Conservation (phyloP, 805 yeast species). For the Kazachstania martiniae region DNA sequence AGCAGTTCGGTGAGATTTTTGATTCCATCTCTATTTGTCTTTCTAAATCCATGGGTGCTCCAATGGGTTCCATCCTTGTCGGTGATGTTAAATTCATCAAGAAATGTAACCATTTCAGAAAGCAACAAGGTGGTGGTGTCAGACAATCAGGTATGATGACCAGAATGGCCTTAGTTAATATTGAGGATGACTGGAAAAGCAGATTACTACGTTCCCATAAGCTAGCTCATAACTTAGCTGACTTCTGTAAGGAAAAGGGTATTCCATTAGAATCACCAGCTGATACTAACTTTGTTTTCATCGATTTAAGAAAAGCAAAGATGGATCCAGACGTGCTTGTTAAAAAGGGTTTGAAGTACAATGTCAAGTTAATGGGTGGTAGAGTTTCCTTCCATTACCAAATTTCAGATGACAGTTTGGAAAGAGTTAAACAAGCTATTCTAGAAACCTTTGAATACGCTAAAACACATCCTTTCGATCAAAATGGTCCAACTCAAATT, state of each 20-base stretch:
- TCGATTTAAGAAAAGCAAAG: constrained; percentile 44
- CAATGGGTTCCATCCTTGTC: constrained; percentile 81
- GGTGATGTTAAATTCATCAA: constrained; percentile 48
- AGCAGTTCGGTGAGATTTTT: constrained; percentile 63
- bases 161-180: constrained; percentile 69
- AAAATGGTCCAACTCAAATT: constrained; percentile 38
- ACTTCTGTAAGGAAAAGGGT: constrained; percentile 41
- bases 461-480: constrained; percentile 39
- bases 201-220: constrained; percentile 38
- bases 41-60: constrained; percentile 87
- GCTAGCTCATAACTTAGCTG: constrained; percentile 40
- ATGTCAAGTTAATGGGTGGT: constrained; percentile 56
- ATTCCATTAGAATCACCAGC: constrained; percentile 61
- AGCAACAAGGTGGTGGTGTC: constrained; percentile 90
- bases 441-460: constrained; percentile 48
- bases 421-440: constrained; percentile 45
- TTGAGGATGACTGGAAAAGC: constrained; percentile 66
- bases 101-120: constrained; percentile 75
- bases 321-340: constrained; percentile 48
- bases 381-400: constrained; percentile 78
- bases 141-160: constrained; percentile 80
- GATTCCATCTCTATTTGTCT: constrained; percentile 87
- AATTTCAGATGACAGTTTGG: constrained; percentile 43
- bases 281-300: constrained; percentile 74
- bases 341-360: constrained; percentile 45